Evolutionary conservation across 306 rosid genomes (phyloP).

Genomic region (Inga oerstediana): DNA sequence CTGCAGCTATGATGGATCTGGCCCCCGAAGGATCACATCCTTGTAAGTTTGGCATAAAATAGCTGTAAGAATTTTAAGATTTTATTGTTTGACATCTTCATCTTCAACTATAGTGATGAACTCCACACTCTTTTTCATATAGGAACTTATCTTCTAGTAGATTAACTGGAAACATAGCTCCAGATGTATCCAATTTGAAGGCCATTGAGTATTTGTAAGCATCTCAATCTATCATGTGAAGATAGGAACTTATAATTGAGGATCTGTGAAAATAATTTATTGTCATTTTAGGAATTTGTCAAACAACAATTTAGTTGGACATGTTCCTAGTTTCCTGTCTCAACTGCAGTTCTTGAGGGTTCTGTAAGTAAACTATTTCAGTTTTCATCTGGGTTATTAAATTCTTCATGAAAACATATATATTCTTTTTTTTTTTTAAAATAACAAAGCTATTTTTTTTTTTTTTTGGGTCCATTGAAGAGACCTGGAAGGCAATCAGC

Average conservation of each 20-base stretch:
- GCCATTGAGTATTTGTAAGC: conserved; percentile 44
- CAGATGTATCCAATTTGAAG: conserved; percentile 37
- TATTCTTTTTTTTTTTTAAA: neutral
- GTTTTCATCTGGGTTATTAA: neutral
- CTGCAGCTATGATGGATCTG: conserved; percentile 43
- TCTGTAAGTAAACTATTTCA: conserved; percentile 36
- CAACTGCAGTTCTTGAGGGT: conserved; percentile 37
- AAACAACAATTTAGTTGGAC: conserved; percentile 41
- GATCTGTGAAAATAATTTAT: neutral
- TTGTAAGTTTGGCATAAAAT: conserved; percentile 32
- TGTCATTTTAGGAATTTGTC: conserved; percentile 42
- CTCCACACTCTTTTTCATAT: neutral
- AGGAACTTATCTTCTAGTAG: conserved; percentile 50
- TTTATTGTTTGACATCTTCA: neutral
- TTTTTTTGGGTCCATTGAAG: conserved; percentile 32
- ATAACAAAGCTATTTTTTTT: neutral
- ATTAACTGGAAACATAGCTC: conserved; percentile 43
- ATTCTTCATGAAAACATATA: neutral
- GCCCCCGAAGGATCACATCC: conserved; percentile 33
- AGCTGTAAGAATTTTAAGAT: neutral
- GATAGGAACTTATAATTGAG: neutral
- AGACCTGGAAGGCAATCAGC: conserved; percentile 44
- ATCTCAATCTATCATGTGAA: conserved; percentile 3
- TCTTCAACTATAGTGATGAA: conserved; percentile 17
- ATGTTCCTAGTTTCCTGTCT: conserved; percentile 37